Conservation (phyloP, 257 asterid genomes). For the Phtheirospermum japonicum region DNA sequence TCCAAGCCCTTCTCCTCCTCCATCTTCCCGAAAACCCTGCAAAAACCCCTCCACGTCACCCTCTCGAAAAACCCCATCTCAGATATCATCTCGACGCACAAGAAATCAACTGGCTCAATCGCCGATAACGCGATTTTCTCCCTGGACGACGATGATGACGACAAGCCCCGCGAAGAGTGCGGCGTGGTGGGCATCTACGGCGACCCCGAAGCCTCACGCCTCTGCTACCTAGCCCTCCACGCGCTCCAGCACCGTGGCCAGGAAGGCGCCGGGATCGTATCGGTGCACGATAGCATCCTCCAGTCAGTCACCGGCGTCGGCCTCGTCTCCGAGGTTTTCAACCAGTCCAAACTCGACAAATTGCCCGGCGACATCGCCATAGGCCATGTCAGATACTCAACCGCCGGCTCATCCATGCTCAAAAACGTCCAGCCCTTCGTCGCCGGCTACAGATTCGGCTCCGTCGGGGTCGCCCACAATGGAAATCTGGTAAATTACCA, state of each 20-base stretch:
- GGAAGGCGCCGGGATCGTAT: slow-evolving; percentile 91
- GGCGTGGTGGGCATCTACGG: slow-evolving; percentile 94
- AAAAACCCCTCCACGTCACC: slow-evolving; percentile 35
- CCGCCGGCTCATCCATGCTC: slow-evolving; percentile 92
- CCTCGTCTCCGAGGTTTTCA: slow-evolving; percentile 79
- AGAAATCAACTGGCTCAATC: background rate
- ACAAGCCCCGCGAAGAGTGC: slow-evolving; percentile 86
- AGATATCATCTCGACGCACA: slow-evolving; percentile 33
- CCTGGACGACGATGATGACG: slow-evolving; percentile 40
- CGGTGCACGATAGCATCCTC: slow-evolving; percentile 60
- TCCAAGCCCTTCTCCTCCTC: slow-evolving; percentile 24
- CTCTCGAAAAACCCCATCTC: slow-evolving; percentile 53
- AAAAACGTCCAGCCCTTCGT: slow-evolving; percentile 97
- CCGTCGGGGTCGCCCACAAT: slow-evolving; percentile 94
- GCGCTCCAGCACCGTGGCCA: slow-evolving; percentile 97
- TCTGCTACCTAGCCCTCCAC: slow-evolving; percentile 76
- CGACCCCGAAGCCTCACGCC: slow-evolving; percentile 89
- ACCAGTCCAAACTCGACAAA: slow-evolving; percentile 60
- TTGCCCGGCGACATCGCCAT: slow-evolving; percentile 83
- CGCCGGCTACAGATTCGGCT: slow-evolving; percentile 80
- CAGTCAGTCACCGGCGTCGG: slow-evolving; percentile 85
- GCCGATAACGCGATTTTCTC: background rate
- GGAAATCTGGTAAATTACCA: slow-evolving; percentile 92
- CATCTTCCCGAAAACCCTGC: slow-evolving; percentile 29
- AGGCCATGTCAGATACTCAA: slow-evolving; percentile 91